phyloP scores from a whole-genome alignment of 2,329 filamentous ascomycete genomes.

The Knoxdaviesia capensis region DNA sequence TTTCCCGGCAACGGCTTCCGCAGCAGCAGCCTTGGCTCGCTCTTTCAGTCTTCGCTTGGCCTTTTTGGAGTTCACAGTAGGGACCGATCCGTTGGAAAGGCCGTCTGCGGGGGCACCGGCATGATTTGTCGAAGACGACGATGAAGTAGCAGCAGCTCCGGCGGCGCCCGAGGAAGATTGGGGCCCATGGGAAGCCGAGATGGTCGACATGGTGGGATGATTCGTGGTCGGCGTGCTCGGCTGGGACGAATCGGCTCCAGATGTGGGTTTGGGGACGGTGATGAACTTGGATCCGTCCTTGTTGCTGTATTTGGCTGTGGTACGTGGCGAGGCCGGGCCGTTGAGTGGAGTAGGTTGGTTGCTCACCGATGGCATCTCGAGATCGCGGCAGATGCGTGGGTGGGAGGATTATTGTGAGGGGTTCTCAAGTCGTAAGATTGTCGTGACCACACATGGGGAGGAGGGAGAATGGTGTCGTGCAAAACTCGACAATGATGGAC shows the following conservation, averaged over 20 bases:
- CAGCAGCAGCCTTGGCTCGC: conserved; percentile 42
- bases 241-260: conserved; percentile 29
- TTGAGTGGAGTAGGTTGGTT: conserved; percentile 13
- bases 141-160: too few species aligned
- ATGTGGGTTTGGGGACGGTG: conserved; percentile 36
- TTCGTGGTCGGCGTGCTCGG: conserved; percentile 23
- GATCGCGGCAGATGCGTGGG: too few species aligned
- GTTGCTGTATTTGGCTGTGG: conserved; percentile 42
- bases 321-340: conserved; percentile 28
- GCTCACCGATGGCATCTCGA: conserved; percentile 27
- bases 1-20: conserved; percentile 7
- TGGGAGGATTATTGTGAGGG: too few species aligned
- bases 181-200: not conserved
- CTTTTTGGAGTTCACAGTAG: conserved; percentile 73
- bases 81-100: conserved; percentile 14
- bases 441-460: too few species aligned
- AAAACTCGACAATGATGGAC: too few species aligned
- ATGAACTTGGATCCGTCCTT: conserved; percentile 53
- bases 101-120: too few species aligned
- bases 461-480: too few species aligned
- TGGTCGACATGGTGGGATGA: conserved; percentile 6
- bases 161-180: too few species aligned
- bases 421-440: too few species aligned
- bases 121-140: too few species aligned
- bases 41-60: conserved; percentile 82